Conservation (phyloP, 805 yeast species). For the Nakazawaea sp. region DNA sequence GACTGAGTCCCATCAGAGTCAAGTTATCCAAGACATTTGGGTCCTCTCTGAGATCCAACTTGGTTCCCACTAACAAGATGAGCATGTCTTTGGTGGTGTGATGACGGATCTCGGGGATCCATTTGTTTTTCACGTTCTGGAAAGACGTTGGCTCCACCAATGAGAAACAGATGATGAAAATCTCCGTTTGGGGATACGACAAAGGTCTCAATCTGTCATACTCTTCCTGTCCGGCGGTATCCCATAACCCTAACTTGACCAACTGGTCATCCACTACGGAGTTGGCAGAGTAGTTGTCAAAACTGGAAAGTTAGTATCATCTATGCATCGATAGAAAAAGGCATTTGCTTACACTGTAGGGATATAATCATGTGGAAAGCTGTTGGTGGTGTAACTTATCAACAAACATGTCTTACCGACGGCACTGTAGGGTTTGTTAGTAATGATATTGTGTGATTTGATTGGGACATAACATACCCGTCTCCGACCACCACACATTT, state of each 20-base stretch:
- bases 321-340: background rate
- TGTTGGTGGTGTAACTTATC: conserved; percentile 85
- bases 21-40: conserved; percentile 67
- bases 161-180: conserved; percentile 80
- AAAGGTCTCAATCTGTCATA: conserved; percentile 86
- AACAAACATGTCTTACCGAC: conserved; percentile 90
- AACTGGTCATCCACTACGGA: conserved; percentile 79
- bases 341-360: conserved; percentile 64
- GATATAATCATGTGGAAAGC: conserved; percentile 88
- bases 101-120: conserved; percentile 83
- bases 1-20: conserved; percentile 52
- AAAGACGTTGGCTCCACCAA: conserved; percentile 76
- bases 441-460: too few relatives aligned
- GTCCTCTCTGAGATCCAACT: conserved; percentile 78
- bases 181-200: conserved; percentile 88
- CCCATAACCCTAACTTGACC: conserved; percentile 86
- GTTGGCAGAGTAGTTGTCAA: conserved; percentile 85
- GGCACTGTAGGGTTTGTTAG: conserved; percentile 47
- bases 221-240: conserved; percentile 93
- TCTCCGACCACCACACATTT: conserved; percentile 94
- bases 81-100: conserved; percentile 70
- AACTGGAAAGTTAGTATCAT: conserved; percentile 23
- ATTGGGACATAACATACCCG: conserved; percentile 51
- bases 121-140: conserved; percentile 71
- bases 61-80: conserved; percentile 80